A percentile compares a stretch with the other conserved stretches of the same genome.
Conservation (phyloP, 306 rosid species). For the Phaseolus lunatus region DNA sequence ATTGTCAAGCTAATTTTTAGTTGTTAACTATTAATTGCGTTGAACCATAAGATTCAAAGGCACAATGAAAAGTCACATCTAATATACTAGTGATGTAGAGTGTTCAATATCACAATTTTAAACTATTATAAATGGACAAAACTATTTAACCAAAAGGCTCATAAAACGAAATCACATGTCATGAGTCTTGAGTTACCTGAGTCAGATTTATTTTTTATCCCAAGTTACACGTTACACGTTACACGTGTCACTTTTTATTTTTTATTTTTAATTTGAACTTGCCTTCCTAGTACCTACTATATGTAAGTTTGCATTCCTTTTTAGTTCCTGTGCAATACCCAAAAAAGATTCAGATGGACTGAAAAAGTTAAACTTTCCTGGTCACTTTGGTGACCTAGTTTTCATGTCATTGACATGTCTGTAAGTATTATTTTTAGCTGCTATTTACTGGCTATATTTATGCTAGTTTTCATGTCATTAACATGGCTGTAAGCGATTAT, state of each 20-base stretch:
- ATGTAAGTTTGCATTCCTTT: neutral
- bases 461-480: constrained; percentile 11
- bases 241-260: too few relatives aligned
- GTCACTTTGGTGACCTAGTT: neutral
- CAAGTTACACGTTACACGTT: neutral
- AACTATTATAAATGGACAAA: neutral
- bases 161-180: neutral
- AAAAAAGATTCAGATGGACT: neutral
- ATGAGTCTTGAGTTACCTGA: neutral
- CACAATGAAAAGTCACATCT: neutral
- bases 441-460: constrained; percentile 20
- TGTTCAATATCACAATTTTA: constrained; percentile 3
- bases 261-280: neutral
- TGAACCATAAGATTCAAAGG: neutral
- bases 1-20: constrained; percentile 2
- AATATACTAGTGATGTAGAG: neutral
- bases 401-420: constrained; percentile 4
- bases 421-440: neutral
- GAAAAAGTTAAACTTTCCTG: constrained; percentile 1
- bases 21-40: neutral
- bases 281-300: neutral
- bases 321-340: neutral
- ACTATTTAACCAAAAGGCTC: neutral
- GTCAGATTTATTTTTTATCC: constrained; percentile 8
- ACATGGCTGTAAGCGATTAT: constrained; percentile 19